Percentiles rank a stretch among this genome's conserved stretches.
Evolutionary conservation across 768 basidiomycete species (phyloP).

Genomic region (Boletus vermiculosoides): DNA sequence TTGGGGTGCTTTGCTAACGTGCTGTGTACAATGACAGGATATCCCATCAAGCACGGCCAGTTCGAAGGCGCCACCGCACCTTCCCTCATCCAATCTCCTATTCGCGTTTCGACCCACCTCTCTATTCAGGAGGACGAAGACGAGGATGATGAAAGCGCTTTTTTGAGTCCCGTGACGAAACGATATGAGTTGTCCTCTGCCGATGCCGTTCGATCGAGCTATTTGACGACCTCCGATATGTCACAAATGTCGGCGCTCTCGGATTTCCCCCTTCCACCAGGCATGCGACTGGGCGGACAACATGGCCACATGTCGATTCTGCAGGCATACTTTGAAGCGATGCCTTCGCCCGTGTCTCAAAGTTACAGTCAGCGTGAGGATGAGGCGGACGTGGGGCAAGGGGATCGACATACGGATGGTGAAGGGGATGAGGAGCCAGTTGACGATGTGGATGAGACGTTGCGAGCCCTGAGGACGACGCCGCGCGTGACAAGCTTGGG

Average conservation of each 20-base stretch:
- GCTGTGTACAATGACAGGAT: conserved; percentile 11
- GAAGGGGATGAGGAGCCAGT: conserved; percentile 3
- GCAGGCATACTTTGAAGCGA: conserved; percentile 42
- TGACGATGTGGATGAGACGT: conserved; percentile 15
- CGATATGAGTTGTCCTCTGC: conserved; percentile 29
- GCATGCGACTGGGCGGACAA: conserved; percentile 27
- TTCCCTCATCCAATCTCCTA: conserved; percentile 8
- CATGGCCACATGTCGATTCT: conserved; percentile 37
- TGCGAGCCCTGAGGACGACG: conserved; percentile 10
- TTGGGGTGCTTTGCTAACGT: neutral
- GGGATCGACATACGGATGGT: neutral
- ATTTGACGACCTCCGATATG: conserved; percentile 55
- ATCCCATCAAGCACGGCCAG: conserved; percentile 23
- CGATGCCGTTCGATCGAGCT: conserved; percentile 49
- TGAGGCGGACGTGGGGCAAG: neutral
- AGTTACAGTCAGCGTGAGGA: neutral
- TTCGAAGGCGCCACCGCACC: conserved; percentile 16
- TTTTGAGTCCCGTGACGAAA: conserved; percentile 17
- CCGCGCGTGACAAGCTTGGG: conserved; percentile 9
- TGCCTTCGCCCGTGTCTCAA: neutral
- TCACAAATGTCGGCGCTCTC: conserved; percentile 72
- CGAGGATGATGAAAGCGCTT: conserved; percentile 3
- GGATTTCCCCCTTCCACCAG: conserved; percentile 68
- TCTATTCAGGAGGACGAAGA: conserved; percentile 18
- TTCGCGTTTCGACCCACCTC: conserved; percentile 23